Evolutionary conservation across 2,329 filamentous ascomycete species (phyloP).

Genomic region (Paecilomyces formosus): DNA sequence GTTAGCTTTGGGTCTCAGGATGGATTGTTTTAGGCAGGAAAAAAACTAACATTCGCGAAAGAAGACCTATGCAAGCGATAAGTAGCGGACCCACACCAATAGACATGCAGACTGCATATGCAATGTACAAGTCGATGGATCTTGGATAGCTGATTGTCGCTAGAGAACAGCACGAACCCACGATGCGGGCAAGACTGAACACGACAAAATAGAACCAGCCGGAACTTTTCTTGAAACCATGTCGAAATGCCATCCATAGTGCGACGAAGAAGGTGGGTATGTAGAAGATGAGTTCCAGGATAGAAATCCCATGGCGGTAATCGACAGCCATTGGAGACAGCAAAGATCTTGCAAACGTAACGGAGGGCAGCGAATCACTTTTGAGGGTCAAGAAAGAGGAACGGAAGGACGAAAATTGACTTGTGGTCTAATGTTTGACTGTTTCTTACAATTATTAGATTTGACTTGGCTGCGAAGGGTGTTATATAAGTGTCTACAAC

Average conservation of each 20-base stretch:
- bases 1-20: neutral
- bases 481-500: neutral
- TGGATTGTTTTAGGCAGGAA: neutral
- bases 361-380: too few species aligned
- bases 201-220: conserved; percentile 29
- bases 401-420: neutral
- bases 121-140: conserved; percentile 16
- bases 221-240: conserved; percentile 20
- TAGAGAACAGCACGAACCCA: conserved; percentile 22
- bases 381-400: neutral
- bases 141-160: conserved; percentile 14
- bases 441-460: neutral
- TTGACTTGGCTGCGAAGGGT: neutral
- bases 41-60: conserved; percentile 11
- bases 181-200: conserved; percentile 22
- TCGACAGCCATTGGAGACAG: conserved; percentile 8
- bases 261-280: conserved; percentile 11
- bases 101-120: conserved; percentile 17
- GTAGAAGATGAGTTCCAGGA: conserved; percentile 16
- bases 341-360: neutral
- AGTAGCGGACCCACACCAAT: conserved; percentile 13
- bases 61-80: conserved; percentile 7
- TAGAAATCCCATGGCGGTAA: conserved; percentile 15
- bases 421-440: neutral
- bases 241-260: conserved; percentile 13